Conservation (phyloP, 1,284 basidiomycete species). For the Sporisorium scitamineum region DNA sequence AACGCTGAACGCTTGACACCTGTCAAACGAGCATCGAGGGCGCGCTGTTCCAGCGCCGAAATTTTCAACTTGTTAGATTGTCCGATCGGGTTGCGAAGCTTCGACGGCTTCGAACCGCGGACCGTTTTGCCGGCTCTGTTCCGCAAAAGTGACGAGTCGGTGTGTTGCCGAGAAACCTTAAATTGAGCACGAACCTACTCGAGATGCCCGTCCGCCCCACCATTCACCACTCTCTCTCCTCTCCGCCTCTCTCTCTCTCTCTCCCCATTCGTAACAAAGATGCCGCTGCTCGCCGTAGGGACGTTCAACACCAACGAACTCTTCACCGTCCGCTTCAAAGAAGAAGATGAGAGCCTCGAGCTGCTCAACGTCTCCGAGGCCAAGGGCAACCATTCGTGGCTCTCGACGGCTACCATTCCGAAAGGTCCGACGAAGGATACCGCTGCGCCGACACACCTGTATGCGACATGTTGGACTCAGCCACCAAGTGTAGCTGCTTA, state of each 20-base stretch:
- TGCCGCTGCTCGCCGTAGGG: conserved; percentile 47
- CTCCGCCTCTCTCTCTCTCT: background rate
- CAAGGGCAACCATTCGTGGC: conserved; percentile 55
- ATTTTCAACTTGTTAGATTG: background rate
- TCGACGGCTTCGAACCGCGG: conserved; percentile 30
- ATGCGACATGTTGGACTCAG: conserved; percentile 56
- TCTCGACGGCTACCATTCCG: conserved; percentile 38
- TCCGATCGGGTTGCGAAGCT: too few relatives aligned
- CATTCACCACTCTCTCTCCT: too few relatives aligned
- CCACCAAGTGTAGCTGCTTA: conserved; percentile 54
- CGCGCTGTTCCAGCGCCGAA: background rate
- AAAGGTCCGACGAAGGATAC: background rate
- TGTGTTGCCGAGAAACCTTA: conserved; percentile 18
- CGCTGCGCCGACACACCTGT: conserved; percentile 29
- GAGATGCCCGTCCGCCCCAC: background rate
- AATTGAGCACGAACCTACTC: conserved; percentile 4
- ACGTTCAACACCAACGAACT: conserved; percentile 57
- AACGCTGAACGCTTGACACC: too few relatives aligned
- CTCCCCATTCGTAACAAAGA: background rate
- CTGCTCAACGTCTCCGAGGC: conserved; percentile 38
- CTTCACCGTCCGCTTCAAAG: conserved; percentile 44
- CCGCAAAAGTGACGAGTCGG: background rate
- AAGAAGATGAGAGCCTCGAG: conserved; percentile 30
- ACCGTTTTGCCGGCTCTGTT: conserved; percentile 22
- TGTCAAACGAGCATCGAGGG: background rate